Evolutionary conservation across 1,284 basidiomycete genomes (phyloP), one percentile per base, ranked within the genome.

Genomic region (Cerrena zonata): DNA sequence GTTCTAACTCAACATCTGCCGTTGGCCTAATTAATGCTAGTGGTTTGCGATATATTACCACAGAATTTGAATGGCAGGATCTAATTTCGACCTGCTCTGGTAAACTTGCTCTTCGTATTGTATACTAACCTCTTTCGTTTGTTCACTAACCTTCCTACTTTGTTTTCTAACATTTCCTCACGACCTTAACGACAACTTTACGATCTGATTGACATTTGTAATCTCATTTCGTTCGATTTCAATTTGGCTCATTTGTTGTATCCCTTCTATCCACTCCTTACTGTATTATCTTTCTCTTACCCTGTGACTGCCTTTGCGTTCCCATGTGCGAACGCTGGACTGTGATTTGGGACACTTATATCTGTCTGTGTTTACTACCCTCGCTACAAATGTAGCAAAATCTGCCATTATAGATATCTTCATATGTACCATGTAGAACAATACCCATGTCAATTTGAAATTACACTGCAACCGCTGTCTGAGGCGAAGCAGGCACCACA

Each of bases 61-160:
- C 63, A 5, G 70, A 74, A 43, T 61, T 63, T 36, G 69, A 75
- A 46, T 78, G 76, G 76, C 62, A 66, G 27, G 60, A 69, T 11
- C 64, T 68, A 2, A 56, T 70, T 23, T 58, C 63, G 1, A 57
- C 60, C 39, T 66, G 57, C 45, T 58, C 56, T 10, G 61, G 57
- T 37, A 72, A 71, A 61, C 58, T 72, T 40, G 65, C 65, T 5
- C 58, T 72, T 27, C 61, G 65, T 34, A 49, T 66, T 47, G 58
- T 67, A 52, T 15, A 34, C 15, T 34, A 34, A 15, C 7, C 30
- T 57, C 63, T 63, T 37, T 62, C 63, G 58, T 61, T 47, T 55
- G 56, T n/a, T 52, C 15, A 36, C 30, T 23, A 25, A 58, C 58
- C 15, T 53, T 50, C 66, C 70, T 52, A 39, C 66, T 69, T 24